phyloP scores from a whole-genome alignment of 306 rosid species.

The Dalbergia oliveri region DNA sequence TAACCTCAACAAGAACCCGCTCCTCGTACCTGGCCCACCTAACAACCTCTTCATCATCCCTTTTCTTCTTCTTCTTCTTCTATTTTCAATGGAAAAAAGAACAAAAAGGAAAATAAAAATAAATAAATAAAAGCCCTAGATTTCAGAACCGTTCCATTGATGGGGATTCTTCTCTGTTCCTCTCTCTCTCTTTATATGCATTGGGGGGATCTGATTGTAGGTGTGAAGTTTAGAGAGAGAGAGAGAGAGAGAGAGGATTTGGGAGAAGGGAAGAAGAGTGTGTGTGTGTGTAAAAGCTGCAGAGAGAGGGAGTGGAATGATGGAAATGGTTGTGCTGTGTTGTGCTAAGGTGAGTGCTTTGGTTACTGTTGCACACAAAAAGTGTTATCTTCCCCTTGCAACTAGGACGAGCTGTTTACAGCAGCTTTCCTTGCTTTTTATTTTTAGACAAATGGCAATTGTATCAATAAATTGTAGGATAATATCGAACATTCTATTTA shows the following conservation, averaged over 20 bases:
- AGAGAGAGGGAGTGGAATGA: background rate
- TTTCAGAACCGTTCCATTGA: conserved; percentile 47
- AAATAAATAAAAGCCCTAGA: conserved; percentile 49
- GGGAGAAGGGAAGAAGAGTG: background rate
- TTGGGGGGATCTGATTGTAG: conserved; percentile 11
- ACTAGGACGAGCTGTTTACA: background rate
- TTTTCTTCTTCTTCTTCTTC: conserved; percentile 2
- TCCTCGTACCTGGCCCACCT: conserved; percentile 86
- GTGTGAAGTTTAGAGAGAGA: background rate
- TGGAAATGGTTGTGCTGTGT: no score
- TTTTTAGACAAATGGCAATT: no score
- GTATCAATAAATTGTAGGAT: no score
- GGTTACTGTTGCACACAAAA: background rate
- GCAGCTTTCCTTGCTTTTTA: no score
- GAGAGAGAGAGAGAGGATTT: background rate
- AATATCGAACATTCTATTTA: no score
- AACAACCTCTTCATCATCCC: conserved; percentile 65
- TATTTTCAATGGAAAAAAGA: background rate
- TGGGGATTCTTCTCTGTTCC: background rate
- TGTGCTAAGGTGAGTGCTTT: background rate
- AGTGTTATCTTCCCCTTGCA: background rate
- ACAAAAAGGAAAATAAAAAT: background rate
- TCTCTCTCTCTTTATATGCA: conserved; percentile 9
- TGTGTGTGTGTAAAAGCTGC: background rate
- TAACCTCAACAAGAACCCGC: conserved; percentile 72